These are phyloP conservation scores for Nakataea oryzae DNA, from an alignment of 2,329 filamentous ascomycete genomes.

Conservation along the genomic window DNA sequence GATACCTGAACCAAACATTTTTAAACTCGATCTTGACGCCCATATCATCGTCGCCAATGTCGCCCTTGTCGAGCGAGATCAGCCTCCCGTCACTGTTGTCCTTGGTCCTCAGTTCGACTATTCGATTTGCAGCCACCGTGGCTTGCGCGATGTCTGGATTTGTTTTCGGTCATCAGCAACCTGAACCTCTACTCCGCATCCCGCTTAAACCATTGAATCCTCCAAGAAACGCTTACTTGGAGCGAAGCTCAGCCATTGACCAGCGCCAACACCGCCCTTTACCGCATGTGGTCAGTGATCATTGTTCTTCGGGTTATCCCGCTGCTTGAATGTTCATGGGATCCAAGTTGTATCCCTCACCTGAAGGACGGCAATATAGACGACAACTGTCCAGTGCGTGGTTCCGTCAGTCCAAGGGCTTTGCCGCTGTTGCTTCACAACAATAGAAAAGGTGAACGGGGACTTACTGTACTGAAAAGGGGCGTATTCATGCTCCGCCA, in stretches of 20 bases:
- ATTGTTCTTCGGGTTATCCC: background rate
- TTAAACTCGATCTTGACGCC: conserved; percentile 48
- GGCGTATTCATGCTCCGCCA: conserved; percentile 18
- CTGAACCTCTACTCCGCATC: background rate
- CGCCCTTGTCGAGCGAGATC: conserved; percentile 14
- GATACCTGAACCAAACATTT: conserved; percentile 61
- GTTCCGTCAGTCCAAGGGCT: background rate
- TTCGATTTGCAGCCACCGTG: conserved; percentile 17
- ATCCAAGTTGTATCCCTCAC: conserved; percentile 9
- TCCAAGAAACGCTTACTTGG: conserved; percentile 13
- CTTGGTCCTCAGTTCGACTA: conserved; percentile 16
- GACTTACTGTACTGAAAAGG: conserved; percentile 19
- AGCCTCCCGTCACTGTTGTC: conserved; percentile 13
- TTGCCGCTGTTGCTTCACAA: background rate
- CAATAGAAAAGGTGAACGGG: background rate
- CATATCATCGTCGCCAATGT: conserved; percentile 16
- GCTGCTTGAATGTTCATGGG: background rate
- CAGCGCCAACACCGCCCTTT: conserved; percentile 19
- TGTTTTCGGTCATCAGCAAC: background rate
- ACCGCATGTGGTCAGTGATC: background rate
- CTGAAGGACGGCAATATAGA: conserved; percentile 22
- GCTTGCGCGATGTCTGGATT: conserved; percentile 19
- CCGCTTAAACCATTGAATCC: background rate
- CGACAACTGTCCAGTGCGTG: conserved; percentile 11
- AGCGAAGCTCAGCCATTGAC: conserved; percentile 20